phyloP scores from a whole-genome alignment of 495 filamentous ascomycete genomes.

The Penicillium bialowiezense region DNA sequence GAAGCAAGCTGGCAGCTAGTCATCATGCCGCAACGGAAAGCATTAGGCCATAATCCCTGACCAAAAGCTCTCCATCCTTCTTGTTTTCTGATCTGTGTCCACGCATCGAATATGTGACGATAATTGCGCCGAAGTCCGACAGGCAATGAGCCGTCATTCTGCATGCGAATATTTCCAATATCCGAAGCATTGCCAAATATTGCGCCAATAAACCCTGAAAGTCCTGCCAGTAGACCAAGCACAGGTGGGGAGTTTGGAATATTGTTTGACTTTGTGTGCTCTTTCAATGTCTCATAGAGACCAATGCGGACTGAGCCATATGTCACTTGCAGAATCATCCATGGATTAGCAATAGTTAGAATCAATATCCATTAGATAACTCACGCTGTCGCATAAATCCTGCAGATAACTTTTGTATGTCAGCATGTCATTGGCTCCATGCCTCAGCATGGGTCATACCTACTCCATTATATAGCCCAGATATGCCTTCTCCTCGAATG shows the following conservation, averaged over 20 bases:
- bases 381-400: conserved; percentile 27
- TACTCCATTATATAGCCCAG: conserved; percentile 37
- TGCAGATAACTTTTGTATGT: conserved; percentile 18
- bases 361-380: not conserved
- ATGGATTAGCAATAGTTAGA: not conserved
- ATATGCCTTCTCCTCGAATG: conserved; percentile 23
- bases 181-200: conserved; percentile 84
- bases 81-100: conserved; percentile 70
- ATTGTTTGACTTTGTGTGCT: conserved; percentile 46
- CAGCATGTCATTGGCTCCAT: not conserved
- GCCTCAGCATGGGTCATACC: no score
- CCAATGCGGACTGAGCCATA: conserved; percentile 43
- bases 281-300: conserved; percentile 69
- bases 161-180: conserved; percentile 91
- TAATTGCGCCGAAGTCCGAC: conserved; percentile 69
- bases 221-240: conserved; percentile 68
- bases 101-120: conserved; percentile 73
- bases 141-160: conserved; percentile 78
- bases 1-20: conserved; percentile 78
- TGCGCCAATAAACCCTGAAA: conserved; percentile 77
- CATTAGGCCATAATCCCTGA: conserved; percentile 81
- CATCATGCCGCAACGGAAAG: conserved; percentile 78
- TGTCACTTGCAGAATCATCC: conserved; percentile 30
- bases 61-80: conserved; percentile 66
- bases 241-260: conserved; percentile 52